Evolutionary conservation across 176 grass and related monocot species (phyloP).

Genomic region (Neostapfia colusana): DNA sequence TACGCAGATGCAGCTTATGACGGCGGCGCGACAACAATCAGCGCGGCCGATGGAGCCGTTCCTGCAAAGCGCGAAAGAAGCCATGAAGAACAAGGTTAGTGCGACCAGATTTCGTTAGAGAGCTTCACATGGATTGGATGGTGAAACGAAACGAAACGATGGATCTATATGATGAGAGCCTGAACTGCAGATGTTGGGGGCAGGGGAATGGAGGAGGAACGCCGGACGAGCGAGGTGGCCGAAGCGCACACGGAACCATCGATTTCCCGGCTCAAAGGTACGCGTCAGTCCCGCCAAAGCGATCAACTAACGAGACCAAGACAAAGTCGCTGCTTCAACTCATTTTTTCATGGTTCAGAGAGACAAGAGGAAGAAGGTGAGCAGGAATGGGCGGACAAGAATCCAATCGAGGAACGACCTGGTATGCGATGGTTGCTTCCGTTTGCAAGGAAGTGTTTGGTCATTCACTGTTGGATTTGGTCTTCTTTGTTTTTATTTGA

Average conservation of each 20-base stretch:
- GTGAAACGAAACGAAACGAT: background rate
- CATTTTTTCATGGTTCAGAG: background rate
- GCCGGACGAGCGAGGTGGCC: background rate
- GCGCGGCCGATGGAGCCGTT: background rate
- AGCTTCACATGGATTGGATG: background rate
- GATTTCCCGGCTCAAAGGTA: conserved; percentile 15
- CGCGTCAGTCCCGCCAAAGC: background rate
- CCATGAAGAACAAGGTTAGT: conserved; percentile 25
- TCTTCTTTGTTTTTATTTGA: background rate
- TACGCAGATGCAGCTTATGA: conserved; percentile 18
- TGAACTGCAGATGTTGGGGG: conserved; percentile 1
- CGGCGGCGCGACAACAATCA: background rate
- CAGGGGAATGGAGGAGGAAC: background rate
- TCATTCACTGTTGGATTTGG: background rate
- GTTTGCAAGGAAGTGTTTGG: background rate
- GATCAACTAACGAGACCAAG: background rate
- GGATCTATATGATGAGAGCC: too few relatives aligned
- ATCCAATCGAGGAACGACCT: conserved; percentile 32
- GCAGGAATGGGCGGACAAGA: conserved; percentile 17
- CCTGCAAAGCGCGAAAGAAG: background rate
- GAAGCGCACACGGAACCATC: conserved; percentile 20
- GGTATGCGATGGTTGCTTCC: background rate
- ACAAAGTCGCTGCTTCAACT: background rate
- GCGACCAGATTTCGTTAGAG: background rate
- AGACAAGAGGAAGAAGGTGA: conserved; percentile 8